Base-by-base conservation (phyloP, 1,139 yeast genomes). In the Suhomyces terraborum region DNA sequence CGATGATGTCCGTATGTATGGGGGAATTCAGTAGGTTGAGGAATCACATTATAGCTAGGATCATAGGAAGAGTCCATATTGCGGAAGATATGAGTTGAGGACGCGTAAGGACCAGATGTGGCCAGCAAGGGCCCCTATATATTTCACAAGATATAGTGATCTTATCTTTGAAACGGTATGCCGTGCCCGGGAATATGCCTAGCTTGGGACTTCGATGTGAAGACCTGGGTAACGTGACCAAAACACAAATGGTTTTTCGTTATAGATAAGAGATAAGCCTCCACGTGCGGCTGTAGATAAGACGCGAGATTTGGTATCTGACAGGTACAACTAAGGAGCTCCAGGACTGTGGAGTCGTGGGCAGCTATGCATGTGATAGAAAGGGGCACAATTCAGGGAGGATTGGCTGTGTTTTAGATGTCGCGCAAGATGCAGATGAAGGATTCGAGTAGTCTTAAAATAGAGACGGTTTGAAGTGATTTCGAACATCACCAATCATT, bases 11-110 rank as follows among this genome's bases (percentile, higher is more conserved):
- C 17, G 12, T 8, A 19, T 1, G 7, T 9, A 12, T 4, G 4
- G 32, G 7, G 16, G 13, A 18, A 18, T 4, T 20, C 13, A 10
- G 23, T n/a, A 8, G 24, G 18, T 7, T 30, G 32, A 25, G 35
- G 16, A 17, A 32, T 47, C 42, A 47, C 51, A 47, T 47, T 36
- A 31, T 42, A 40, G 32, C 29, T 28, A 10, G 40, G 37, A 47
- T 47, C 38, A 31, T 42, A 40, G 32, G 32, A 25, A 10, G 40
- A 35, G 38, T 44, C 40, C 50, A 47, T 47, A 32, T 34, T 32
- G 18, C 27, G 26, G 18, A 3, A 8, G 7, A 24, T 4, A 14
- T 24, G 16, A n/a, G 27, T 12, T 7, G 16, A 12, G 17, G 13
- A 14, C 27, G 27, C 27, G 27, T 7, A 24, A 8, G 5, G n/a